phyloP scores from a whole-genome alignment of 352 stramenopile species.

The Globisporangium parvum region DNA sequence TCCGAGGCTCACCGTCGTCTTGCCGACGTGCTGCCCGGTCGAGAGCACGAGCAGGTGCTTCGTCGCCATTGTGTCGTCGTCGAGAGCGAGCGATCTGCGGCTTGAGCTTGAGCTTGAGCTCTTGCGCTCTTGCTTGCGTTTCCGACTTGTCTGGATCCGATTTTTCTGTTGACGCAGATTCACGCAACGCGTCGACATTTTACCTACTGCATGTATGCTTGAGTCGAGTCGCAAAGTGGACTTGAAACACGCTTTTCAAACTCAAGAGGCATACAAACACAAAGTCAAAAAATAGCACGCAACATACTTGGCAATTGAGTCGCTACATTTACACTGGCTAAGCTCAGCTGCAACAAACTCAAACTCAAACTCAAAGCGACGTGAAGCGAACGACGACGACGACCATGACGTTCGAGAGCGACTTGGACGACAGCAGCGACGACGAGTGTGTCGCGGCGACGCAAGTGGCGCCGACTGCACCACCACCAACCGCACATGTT shows the following conservation, averaged over 20 bases:
- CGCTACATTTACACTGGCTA: too few species aligned
- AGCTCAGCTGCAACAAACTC: too few species aligned
- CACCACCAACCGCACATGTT: background rate
- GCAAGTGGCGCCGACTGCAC: conserved; percentile 16
- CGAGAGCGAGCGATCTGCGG: background rate
- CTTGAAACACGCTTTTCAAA: too few species aligned
- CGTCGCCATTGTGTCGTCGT: conserved; percentile 24
- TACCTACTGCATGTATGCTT: too few species aligned
- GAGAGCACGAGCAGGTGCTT: conserved; percentile 82
- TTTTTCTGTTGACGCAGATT: too few species aligned
- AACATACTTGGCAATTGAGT: too few species aligned
- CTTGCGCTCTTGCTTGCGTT: background rate
- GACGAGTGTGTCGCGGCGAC: conserved; percentile 20
- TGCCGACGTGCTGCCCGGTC: conserved; percentile 96
- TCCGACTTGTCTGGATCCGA: too few species aligned
- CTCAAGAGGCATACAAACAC: too few species aligned
- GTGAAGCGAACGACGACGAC: background rate
- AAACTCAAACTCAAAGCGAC: too few species aligned
- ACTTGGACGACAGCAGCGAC: conserved; percentile 12
- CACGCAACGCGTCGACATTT: too few species aligned
- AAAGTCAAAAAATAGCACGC: too few species aligned
- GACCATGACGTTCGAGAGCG: conserved; percentile 7
- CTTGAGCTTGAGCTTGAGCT: background rate
- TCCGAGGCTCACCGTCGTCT: conserved; percentile 94
- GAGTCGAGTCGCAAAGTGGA: too few species aligned